phyloP scores from a whole-genome alignment of 1,284 basidiomycete species.

The Xerocomus minutiporus region DNA sequence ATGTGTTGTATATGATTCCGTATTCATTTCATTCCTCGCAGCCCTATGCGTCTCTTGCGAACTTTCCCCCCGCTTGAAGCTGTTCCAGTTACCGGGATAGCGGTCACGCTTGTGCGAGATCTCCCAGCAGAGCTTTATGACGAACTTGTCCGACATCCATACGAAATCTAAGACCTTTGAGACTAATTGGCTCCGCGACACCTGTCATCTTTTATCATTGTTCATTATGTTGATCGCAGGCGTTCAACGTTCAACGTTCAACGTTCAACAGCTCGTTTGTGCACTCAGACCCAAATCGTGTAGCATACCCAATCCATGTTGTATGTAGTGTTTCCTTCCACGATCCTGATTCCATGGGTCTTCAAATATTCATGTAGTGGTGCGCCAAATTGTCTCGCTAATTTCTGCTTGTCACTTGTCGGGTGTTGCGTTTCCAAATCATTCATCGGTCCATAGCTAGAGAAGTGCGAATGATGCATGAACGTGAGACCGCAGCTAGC shows the following conservation, averaged over 20 bases:
- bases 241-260: constrained; percentile 5
- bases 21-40: constrained; percentile 34
- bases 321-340: neutral
- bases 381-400: neutral
- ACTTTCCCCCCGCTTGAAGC: constrained; percentile 92
- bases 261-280: constrained; percentile 4
- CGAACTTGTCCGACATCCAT: constrained; percentile 88
- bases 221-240: constrained; percentile 10
- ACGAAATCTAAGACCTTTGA: constrained; percentile 46
- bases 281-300: constrained; percentile 13
- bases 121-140: constrained; percentile 86
- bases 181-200: constrained; percentile 1
- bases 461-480: constrained; percentile 4
- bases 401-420: too few relatives aligned
- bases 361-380: neutral
- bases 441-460: too few relatives aligned
- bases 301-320: constrained; percentile 21
- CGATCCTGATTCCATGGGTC: neutral
- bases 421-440: too few relatives aligned
- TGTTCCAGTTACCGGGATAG: constrained; percentile 83
- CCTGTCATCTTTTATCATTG: neutral
- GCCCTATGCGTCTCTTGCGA: constrained; percentile 93
- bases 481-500: constrained; percentile 22
- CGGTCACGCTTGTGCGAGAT: constrained; percentile 89
- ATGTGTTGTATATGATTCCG: neutral